Conservation (phyloP, 805 yeast species). For the Tetrapisispora iriomotensis region DNA sequence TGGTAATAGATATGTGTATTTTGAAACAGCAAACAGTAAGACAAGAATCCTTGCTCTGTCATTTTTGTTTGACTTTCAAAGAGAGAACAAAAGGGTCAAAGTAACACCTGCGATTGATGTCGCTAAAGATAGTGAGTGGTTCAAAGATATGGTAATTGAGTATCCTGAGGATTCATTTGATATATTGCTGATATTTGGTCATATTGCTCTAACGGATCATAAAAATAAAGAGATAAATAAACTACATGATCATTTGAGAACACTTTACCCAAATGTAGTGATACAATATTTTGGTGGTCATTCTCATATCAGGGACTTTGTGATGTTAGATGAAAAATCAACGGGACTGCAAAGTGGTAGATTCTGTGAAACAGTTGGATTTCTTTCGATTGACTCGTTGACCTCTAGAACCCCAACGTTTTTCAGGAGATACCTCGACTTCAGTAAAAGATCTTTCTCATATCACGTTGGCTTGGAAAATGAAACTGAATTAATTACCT, state of each 20-base stretch:
- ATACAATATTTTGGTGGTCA: slow-evolving; percentile 94
- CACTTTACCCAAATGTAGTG: slow-evolving; percentile 46
- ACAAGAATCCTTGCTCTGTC: slow-evolving; percentile 58
- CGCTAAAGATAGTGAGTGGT: slow-evolving; percentile 54
- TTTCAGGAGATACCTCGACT: slow-evolving; percentile 70
- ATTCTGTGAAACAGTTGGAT: slow-evolving; percentile 90
- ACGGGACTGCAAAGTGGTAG: slow-evolving; percentile 88
- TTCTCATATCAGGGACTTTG: slow-evolving; percentile 82
- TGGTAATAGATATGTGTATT: slow-evolving; percentile 58
- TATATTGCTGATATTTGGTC: slow-evolving; percentile 63
- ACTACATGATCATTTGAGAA: slow-evolving; percentile 40
- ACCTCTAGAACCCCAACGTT: slow-evolving; percentile 25
- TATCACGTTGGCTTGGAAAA: slow-evolving; percentile 39
- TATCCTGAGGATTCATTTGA: slow-evolving; percentile 43
- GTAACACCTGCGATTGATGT: slow-evolving; percentile 52
- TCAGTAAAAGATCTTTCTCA: slow-evolving; percentile 60
- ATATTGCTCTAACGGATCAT: slow-evolving; percentile 51
- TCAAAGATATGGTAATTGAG: slow-evolving; percentile 35
- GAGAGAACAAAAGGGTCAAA: slow-evolving; percentile 42
- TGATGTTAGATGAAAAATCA: slow-evolving; percentile 51
- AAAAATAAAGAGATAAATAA: slow-evolving; percentile 28
- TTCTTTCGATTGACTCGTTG: slow-evolving; percentile 43
- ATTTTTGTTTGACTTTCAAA: slow-evolving; percentile 63
- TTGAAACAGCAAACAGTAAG: slow-evolving; percentile 47
- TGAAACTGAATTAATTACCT: slow-evolving; percentile 39